Evolutionary conservation across 768 basidiomycete species (phyloP), one percentile per base, ranked within the genome.

Genomic region (Tremella yokohamensis): DNA sequence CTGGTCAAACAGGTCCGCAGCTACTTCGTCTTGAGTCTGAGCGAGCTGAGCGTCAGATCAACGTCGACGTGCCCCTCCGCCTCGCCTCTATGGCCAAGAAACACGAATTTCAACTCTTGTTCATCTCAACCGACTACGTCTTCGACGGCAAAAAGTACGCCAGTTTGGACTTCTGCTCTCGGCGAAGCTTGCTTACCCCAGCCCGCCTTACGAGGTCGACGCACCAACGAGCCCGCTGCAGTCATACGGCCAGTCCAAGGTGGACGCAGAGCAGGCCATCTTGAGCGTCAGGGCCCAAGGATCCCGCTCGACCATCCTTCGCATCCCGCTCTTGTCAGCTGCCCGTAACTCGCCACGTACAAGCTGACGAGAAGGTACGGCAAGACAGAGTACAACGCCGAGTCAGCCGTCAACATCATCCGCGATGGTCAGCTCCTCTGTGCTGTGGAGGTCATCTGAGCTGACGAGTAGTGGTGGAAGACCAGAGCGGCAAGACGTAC

Each of bases 51-150:
- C 11, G 29, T 12, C 72, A 91, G 89, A 81, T 97, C 63, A 97
- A 97, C 74, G 85, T 82, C 45, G 81, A 80, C 13, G 87, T 92
- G 9, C 87, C 91, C 2, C 83, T 79, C 13, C 80, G 83, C 57
- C 82, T 99, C 12, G 87, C 90, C 4, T 65, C 79, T 15, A 80
- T 94, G 8, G 81, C 88, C 7, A 82, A 80, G 64, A 73, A 80
- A 2, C 77, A 86, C 25, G 79, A 80, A 34, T 90, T 85, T 73
- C 85, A 80, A 20, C 79, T 99, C 44, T 81, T 99, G 45, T 93
- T 92, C 78, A 91, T 99, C 64, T 94, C 91, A 6, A 97, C 92
- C 87, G 92, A 99, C 77, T 97, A 97, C 77, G 91, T 99, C 15
- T 98, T 98, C 70, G 90, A 93, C 62, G 94, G 94, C 1, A 85